Conservation (phyloP, 306 rosid genomes). For the Acacia melanoxylon region DNA sequence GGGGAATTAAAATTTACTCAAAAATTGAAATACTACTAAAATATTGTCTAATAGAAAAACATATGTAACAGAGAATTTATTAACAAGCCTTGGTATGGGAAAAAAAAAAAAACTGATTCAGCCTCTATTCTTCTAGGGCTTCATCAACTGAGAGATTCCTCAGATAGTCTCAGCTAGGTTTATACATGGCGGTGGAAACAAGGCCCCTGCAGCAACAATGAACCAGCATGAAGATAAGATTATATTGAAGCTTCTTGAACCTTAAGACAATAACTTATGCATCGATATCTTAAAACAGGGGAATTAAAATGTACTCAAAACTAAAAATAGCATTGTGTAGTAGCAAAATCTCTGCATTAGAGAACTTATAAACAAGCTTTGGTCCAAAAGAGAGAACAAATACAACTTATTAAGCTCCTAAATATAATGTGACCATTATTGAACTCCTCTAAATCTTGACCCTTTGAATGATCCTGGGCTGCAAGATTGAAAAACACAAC, state of each 20-base stretch:
- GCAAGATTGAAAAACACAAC: background rate
- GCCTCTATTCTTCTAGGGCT: background rate
- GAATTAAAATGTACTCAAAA: background rate
- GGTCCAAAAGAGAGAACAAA: background rate
- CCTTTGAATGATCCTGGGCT: background rate
- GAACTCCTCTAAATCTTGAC: background rate
- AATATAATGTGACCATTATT: background rate
- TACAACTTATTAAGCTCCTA: background rate
- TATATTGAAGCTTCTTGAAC: slow-evolving; percentile 9
- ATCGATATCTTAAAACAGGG: background rate
- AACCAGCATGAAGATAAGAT: background rate
- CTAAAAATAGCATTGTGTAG: background rate
- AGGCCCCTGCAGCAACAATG: background rate
- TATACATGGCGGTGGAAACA: background rate
- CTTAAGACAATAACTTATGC: slow-evolving; percentile 9
- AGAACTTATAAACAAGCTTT: background rate
- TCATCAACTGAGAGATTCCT: background rate
- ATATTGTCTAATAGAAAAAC: background rate
- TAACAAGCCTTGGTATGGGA: background rate
- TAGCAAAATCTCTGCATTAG: background rate
- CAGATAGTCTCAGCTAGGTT: background rate
- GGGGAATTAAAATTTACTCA: background rate
- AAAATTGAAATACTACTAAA: background rate
- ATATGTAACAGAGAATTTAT: background rate
- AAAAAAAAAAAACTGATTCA: background rate